Evolutionary conservation across 148 eudicot genomes (phyloP).

Genomic region (Cornus controversa): DNA sequence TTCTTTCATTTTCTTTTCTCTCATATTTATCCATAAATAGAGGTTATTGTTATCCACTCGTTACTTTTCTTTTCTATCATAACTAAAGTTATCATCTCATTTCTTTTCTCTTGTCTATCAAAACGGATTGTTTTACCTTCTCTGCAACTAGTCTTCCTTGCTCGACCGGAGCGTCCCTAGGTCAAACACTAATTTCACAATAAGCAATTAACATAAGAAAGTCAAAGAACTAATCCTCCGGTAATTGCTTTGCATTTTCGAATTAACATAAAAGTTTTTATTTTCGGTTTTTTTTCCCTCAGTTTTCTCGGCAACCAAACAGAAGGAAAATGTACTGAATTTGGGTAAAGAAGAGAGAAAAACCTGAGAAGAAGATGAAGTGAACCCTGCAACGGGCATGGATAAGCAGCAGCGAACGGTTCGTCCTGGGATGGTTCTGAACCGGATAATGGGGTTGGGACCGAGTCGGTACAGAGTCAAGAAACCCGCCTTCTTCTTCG

Average conservation of each 20-base stretch:
- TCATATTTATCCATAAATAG: too few relatives aligned
- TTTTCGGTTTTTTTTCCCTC: not conserved
- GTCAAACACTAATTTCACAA: not conserved
- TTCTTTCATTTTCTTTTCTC: too few relatives aligned
- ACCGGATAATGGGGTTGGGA: slow-evolving; percentile 4
- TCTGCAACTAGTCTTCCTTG: too few relatives aligned
- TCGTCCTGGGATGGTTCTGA: not conserved
- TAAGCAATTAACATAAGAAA: not conserved
- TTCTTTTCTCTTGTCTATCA: too few relatives aligned
- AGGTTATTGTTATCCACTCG: too few relatives aligned
- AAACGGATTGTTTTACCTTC: too few relatives aligned
- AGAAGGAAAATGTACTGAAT: not conserved
- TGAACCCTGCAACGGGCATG: slow-evolving; percentile 22
- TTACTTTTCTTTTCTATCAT: too few relatives aligned
- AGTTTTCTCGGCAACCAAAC: not conserved
- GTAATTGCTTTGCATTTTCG: too few relatives aligned
- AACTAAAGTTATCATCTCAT: too few relatives aligned
- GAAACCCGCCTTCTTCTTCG: not conserved
- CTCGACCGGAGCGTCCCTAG: too few relatives aligned
- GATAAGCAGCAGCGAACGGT: slow-evolving; percentile 20
- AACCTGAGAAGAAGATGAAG: slow-evolving; percentile 25
- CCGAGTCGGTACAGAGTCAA: slow-evolving; percentile 10
- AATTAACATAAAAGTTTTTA: not conserved
- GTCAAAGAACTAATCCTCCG: not conserved
- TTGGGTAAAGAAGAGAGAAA: not conserved